Evolutionary conservation across 2,329 filamentous ascomycete species (phyloP).

Genomic region (Leptographium flavum): DNA sequence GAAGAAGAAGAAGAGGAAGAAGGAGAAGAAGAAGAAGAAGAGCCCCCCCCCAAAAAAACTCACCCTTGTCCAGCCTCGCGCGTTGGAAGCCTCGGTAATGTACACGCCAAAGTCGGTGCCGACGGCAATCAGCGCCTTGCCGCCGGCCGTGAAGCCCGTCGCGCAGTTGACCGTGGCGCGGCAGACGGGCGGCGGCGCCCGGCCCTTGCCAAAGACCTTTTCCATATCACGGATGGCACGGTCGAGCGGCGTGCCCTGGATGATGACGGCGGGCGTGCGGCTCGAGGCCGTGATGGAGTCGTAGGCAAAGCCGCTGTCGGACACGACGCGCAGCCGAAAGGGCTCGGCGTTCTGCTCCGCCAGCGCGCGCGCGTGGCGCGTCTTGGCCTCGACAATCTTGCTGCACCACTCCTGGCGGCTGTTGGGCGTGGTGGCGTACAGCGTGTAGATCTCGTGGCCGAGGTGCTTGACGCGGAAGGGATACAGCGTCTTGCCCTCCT

Average conservation of each 20-base stretch:
- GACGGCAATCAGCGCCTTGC: conserved; percentile 78
- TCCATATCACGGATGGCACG: conserved; percentile 84
- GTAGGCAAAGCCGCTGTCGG: conserved; percentile 81
- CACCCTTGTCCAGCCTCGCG: conserved; percentile 82
- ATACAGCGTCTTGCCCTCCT: conserved; percentile 76
- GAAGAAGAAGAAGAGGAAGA: conserved; percentile 9
- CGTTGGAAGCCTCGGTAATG: conserved; percentile 76
- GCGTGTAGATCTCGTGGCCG: conserved; percentile 80
- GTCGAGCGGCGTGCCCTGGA: conserved; percentile 83
- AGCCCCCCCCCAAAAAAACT: too few relatives aligned
- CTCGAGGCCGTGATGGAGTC: conserved; percentile 46
- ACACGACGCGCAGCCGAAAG: conserved; percentile 81
- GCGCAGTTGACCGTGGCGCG: conserved; percentile 84
- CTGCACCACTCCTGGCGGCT: conserved; percentile 79
- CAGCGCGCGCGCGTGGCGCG: conserved; percentile 74
- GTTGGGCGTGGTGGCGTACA: conserved; percentile 67
- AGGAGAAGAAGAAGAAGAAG: neutral
- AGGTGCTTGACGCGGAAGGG: conserved; percentile 95
- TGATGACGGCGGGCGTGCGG: conserved; percentile 53
- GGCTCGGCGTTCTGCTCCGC: conserved; percentile 91
- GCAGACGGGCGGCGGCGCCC: conserved; percentile 64
- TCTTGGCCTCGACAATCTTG: conserved; percentile 91
- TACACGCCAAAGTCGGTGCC: conserved; percentile 93
- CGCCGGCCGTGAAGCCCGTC: conserved; percentile 72
- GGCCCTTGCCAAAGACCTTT: conserved; percentile 53